Percentiles rank a stretch among this genome's conserved stretches.
phyloP scores from a whole-genome alignment of 192 early-diverging fungal species.

The Funneliformis mosseae region DNA sequence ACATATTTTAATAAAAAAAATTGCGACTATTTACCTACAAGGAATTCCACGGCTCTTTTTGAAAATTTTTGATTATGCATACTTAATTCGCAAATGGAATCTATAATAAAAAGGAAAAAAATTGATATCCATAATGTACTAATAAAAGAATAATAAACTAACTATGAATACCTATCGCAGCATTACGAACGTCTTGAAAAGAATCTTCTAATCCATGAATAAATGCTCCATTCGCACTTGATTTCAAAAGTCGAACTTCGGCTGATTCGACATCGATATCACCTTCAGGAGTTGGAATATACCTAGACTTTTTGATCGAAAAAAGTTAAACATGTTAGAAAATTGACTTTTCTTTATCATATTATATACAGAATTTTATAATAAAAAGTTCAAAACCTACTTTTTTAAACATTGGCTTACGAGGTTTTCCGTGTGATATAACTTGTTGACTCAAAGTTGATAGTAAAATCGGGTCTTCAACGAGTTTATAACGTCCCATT shows the following conservation, averaged over 20 bases:
- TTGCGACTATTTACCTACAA: slow-evolving; percentile 62
- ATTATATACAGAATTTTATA: neutral
- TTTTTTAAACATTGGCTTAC: slow-evolving; percentile 13
- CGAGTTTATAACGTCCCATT: slow-evolving; percentile 67
- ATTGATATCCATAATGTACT: neutral
- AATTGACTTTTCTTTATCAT: neutral
- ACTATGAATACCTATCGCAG: slow-evolving; percentile 70
- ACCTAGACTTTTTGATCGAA: neutral
- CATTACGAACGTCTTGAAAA: slow-evolving; percentile 82
- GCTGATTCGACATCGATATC: slow-evolving; percentile 70
- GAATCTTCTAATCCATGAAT: slow-evolving; percentile 97
- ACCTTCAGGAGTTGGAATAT: slow-evolving; percentile 66
- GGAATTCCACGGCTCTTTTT: slow-evolving; percentile 71
- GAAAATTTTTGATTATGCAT: slow-evolving; percentile 72
- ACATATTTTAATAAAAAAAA: neutral
- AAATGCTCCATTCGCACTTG: slow-evolving; percentile 90
- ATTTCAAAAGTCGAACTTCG: slow-evolving; percentile 71
- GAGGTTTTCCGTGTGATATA: slow-evolving; percentile 56
- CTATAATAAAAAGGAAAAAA: slow-evolving; percentile 42
- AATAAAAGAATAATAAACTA: neutral
- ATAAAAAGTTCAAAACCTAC: neutral
- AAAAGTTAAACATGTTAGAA: too few species aligned
- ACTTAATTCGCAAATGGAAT: slow-evolving; percentile 79
- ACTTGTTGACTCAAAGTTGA: slow-evolving; percentile 82
- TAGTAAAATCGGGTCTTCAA: slow-evolving; percentile 57